These are phyloP conservation scores for Aechmea fasciata DNA, from an alignment of 176 grass and related monocot genomes.

Conservation along the genomic window DNA sequence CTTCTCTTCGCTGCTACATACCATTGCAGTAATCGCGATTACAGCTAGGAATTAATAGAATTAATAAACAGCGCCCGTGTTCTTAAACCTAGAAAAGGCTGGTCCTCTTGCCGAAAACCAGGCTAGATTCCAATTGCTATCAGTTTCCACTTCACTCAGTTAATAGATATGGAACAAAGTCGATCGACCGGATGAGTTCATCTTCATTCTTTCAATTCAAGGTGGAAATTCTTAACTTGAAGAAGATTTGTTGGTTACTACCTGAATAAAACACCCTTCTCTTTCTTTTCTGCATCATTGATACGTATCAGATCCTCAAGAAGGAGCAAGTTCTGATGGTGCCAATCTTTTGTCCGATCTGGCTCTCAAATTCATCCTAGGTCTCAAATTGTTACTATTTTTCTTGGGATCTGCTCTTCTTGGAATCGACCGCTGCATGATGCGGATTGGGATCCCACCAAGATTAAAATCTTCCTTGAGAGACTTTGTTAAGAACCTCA, in stretches of 20 bases:
- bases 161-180: neutral
- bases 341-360: conserved; percentile 47
- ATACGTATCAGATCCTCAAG: neutral
- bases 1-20: too few relatives aligned
- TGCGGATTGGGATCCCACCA: conserved; percentile 80
- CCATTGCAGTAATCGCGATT: too few relatives aligned
- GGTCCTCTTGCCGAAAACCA: neutral
- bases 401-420: conserved; percentile 39
- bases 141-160: neutral
- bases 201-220: neutral
- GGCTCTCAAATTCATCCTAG: conserved; percentile 28
- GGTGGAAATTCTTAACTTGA: neutral
- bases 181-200: neutral
- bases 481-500: conserved; percentile 76
- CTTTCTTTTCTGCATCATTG: neutral
- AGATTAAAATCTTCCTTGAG: conserved; percentile 95
- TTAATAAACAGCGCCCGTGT: neutral
- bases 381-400: conserved; percentile 1
- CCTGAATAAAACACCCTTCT: neutral
- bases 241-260: neutral
- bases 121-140: neutral
- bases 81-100: neutral
- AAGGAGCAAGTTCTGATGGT: conserved; percentile 14
- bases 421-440: conserved; percentile 51
- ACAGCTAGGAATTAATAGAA: neutral